Evolutionary conservation across 1,284 basidiomycete species (phyloP).

Genomic region (Binderoboletus segoi): DNA sequence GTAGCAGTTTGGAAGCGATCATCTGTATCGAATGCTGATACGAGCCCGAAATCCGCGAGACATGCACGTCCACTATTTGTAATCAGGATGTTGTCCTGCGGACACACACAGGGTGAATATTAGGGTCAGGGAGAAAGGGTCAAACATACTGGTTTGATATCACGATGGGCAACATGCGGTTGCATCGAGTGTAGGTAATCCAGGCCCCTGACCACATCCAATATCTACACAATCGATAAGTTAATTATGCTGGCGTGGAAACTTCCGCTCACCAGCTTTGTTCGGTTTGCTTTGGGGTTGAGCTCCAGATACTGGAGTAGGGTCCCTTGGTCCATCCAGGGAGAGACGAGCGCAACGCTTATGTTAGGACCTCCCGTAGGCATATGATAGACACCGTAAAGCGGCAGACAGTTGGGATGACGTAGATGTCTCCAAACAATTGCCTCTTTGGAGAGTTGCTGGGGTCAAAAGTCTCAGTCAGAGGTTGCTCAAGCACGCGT

Average conservation of each 20-base stretch:
- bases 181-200: conserved; percentile 30
- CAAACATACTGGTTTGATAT: conserved; percentile 30
- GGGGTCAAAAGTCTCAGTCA: neutral
- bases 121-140: neutral
- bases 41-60: conserved; percentile 33
- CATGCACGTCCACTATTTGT: conserved; percentile 25
- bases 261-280: conserved; percentile 19
- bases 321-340: conserved; percentile 34
- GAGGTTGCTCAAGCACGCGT: neutral
- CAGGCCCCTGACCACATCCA: conserved; percentile 28
- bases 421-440: conserved; percentile 28
- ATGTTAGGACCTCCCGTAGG: neutral
- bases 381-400: conserved; percentile 26
- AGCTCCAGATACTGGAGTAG: conserved; percentile 23
- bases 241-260: neutral
- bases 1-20: conserved; percentile 14
- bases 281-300: conserved; percentile 16
- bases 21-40: conserved; percentile 24
- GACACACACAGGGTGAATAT: neutral
- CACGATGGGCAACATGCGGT: conserved; percentile 29
- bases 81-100: conserved; percentile 33
- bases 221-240: conserved; percentile 14
- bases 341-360: conserved; percentile 24
- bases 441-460: conserved; percentile 29
- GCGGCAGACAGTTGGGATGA: conserved; percentile 32